Base-by-base conservation (phyloP, 1,284 basidiomycete genomes). In the Marasmius tenuissimus region DNA sequence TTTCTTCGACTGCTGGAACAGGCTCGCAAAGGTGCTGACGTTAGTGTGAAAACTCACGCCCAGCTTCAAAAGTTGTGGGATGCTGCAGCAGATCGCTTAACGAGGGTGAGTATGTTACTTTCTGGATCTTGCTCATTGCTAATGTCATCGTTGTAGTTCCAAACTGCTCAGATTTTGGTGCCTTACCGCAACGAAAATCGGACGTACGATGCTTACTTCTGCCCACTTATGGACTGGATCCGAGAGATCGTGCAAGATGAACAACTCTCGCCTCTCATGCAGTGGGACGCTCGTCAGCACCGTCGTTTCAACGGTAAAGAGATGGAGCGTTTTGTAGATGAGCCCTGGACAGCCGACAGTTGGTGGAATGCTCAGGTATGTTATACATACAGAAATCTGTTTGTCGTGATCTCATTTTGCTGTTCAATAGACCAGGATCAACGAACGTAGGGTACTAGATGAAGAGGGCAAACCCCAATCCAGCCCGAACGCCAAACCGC, bases 241-340 rank as follows among this genome's bases (percentile, higher is more conserved):
- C 14, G 60, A 14, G 60, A 67, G 12, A 10, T 67, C 9, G 39
- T 73, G 3, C 11, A 57, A 22, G 60, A 72, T 57, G 65, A 64
- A 2, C n/a, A 38, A 1, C 48, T 72, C 4, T 63, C 59, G 7
- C 63, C 65, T 1, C 59, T 70, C 18, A 71, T 66, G 37, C 12
- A 63, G 12, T 72, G 70, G 61, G 66, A 74, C 66, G 69, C 68
- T 4, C 57, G 66, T 40, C 27, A 33, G 16, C 18, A 52, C 8
- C 34, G 34, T 52, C 33, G 27, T 11, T 52, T 52, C 27, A 33
- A 52, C 34, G 50, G 50, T 2, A 35, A 22, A 11, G 10, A 34
- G 34, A 27, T 18, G 50, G 50, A 52, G 27, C 27, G 50, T 16
- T 52, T 52, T 22, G 34, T 52, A 10, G 27, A 52, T 34, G 50